Base-by-base conservation (phyloP, 2,329 filamentous ascomycete species). In the Aspergillus fischeri region DNA sequence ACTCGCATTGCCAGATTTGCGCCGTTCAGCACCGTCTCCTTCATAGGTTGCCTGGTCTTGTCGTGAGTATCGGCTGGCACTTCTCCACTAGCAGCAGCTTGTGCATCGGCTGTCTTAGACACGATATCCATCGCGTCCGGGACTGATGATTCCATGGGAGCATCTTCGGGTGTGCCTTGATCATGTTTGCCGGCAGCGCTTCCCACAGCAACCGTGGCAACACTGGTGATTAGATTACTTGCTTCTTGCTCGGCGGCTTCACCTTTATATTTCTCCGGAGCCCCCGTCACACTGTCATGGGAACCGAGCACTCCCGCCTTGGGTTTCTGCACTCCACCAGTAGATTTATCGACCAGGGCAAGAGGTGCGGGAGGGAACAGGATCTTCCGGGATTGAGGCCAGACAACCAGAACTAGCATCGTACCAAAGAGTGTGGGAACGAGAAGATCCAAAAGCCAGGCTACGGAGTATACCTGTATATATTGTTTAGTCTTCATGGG, bases 171-270 rank as follows among this genome's bases (percentile, higher is more conserved):
- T 29, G 89, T 84, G 3, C 79, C 81, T 69, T 89, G 84, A 0
- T 89, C 88, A 61, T 92, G 85, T 68, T 92, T 91, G 1, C 90
- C 90, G 0, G 86, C 86, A 1, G 89, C 90, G 63, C 88, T 90
- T 50, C 87, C 88, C 20, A 93, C 75, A 1, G 89, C 87, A 4
- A 94, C 84, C 29, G 85, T 82, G 8, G 87, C 85, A 53, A 94
- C 86, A 35, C 86, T 84, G 54, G 87, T 87, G 57, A 94, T 86
- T 60, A 95, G 87, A 68, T 91, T 92, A 64, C 83, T 87, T 1
- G 91, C 91, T 70, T 95, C 91, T 59, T 89, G 84, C 70, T 95
- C 91, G 1, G 91, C 88, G 0, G 90, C 89, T 70, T 94, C 90
- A 27, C 91, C 91, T 69, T 91, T 88, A 74, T 91, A 84, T 63